phyloP scores from a whole-genome alignment of 441 rosid species.

The Manihot esculenta region DNA sequence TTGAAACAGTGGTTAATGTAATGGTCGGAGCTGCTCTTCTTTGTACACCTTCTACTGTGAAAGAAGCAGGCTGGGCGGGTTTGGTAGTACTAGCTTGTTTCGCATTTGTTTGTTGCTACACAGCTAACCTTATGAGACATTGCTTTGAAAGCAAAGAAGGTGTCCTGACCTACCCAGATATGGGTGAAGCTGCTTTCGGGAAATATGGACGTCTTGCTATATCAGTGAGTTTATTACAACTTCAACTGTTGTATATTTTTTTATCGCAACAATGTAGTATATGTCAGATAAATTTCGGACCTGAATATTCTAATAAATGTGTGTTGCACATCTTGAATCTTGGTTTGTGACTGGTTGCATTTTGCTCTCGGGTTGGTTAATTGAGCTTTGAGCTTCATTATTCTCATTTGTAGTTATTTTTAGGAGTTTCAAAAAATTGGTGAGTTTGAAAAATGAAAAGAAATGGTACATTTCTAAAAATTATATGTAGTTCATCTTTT shows the following conservation, averaged over 20 bases:
- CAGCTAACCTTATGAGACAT: slow-evolving; percentile 75
- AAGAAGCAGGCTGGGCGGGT: slow-evolving; percentile 83
- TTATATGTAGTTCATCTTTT: background rate
- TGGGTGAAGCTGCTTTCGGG: slow-evolving; percentile 95
- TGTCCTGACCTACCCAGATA: slow-evolving; percentile 69
- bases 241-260: background rate
- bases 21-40: slow-evolving; percentile 92
- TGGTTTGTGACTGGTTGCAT: background rate
- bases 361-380: slow-evolving; percentile 1
- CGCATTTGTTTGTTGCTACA: slow-evolving; percentile 69
- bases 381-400: background rate
- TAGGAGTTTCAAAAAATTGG: background rate
- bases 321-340: background rate
- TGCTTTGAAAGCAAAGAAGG: slow-evolving; percentile 83
- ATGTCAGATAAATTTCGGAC: background rate
- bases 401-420: background rate
- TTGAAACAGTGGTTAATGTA: slow-evolving; percentile 62
- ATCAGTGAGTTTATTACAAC: slow-evolving; percentile 53
- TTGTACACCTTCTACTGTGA: slow-evolving; percentile 73
- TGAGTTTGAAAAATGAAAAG: background rate
- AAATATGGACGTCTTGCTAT: slow-evolving; percentile 71
- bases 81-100: slow-evolving; percentile 49
- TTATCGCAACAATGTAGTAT: background rate
- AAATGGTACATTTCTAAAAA: background rate
- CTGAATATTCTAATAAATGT: background rate